Conservation (phyloP, 495 filamentous ascomycete species). For the Podospora sp. region DNA sequence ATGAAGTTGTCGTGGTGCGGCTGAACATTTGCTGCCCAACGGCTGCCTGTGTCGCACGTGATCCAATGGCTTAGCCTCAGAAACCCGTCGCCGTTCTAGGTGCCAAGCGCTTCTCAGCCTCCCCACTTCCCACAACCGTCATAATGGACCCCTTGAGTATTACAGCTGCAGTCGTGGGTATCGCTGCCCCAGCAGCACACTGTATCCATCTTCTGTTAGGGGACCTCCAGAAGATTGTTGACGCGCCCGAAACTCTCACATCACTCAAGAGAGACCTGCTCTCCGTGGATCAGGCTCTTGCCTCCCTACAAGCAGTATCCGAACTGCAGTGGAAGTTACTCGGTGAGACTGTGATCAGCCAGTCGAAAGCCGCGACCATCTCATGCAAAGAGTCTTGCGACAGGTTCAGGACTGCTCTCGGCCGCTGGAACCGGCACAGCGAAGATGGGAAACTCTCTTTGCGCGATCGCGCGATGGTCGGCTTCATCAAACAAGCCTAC, state of each 20-base stretch:
- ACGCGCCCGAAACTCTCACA: slow-evolving; percentile 34
- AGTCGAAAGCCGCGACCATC: neutral
- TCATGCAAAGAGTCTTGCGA: neutral
- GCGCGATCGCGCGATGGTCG: slow-evolving; percentile 38
- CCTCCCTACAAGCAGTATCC: neutral
- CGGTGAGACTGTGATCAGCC: neutral
- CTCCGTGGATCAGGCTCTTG: neutral
- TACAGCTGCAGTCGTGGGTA: slow-evolving; percentile 39
- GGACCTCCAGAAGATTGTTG: slow-evolving; percentile 44
- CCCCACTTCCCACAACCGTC: neutral
- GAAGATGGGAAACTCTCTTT: slow-evolving; percentile 39
- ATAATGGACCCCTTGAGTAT: slow-evolving; percentile 44
- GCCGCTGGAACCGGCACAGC: slow-evolving; percentile 43
- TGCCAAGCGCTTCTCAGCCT: neutral
- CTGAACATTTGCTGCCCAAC: too few species aligned
- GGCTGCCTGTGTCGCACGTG: too few species aligned
- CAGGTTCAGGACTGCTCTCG: slow-evolving; percentile 25
- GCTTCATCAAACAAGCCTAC: slow-evolving; percentile 40
- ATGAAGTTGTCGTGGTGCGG: too few species aligned
- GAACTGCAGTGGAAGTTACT: slow-evolving; percentile 6
- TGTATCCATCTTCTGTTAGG: slow-evolving; percentile 38
- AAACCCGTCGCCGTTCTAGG: neutral
- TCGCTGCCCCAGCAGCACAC: slow-evolving; percentile 18
- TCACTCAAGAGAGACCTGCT: neutral
- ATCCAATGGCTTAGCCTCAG: neutral